These are phyloP conservation scores for Periconia sp. DNA, from an alignment of 2,329 filamentous ascomycete genomes.

Conservation along the genomic window DNA sequence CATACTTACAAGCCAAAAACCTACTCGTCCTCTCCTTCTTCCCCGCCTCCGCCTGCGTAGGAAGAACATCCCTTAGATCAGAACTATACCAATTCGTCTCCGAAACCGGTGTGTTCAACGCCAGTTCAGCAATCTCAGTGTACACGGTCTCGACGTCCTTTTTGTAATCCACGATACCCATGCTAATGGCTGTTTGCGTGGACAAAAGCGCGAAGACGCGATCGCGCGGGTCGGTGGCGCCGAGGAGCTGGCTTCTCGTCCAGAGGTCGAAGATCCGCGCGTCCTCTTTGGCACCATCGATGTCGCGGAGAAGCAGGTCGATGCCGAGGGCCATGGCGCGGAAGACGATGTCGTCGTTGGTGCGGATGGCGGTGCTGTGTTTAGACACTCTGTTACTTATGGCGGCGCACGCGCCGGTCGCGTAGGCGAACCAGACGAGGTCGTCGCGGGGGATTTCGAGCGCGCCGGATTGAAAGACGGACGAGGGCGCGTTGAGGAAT, in stretches of 20 bases:
- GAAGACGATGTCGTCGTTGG: background rate
- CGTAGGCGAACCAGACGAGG: slow-evolving; percentile 5
- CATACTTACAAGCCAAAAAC: slow-evolving; percentile 1
- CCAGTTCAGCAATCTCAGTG: slow-evolving; percentile 1
- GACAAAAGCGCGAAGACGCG: slow-evolving; percentile 12
- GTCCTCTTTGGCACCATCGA: background rate
- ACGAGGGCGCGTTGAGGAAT: slow-evolving; percentile 7
- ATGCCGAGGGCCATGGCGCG: background rate
- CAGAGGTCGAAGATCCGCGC: slow-evolving; percentile 5
- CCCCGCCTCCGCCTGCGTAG: too few species aligned
- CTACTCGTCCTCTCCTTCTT: slow-evolving; percentile 1
- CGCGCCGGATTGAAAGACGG: slow-evolving; percentile 9
- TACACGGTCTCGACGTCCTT: slow-evolving; percentile 3
- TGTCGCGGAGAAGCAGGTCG: background rate
- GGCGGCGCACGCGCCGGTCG: slow-evolving; percentile 1
- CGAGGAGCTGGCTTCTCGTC: slow-evolving; percentile 9
- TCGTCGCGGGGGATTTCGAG: slow-evolving; percentile 5
- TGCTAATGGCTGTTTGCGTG: slow-evolving; percentile 1
- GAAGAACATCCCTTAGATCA: too few species aligned
- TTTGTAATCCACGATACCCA: slow-evolving; percentile 8
- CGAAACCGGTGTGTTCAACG: background rate
- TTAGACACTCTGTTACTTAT: background rate
- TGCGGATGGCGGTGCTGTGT: background rate
- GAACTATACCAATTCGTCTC: slow-evolving; percentile 1
- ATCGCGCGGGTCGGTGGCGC: slow-evolving; percentile 10